These are phyloP conservation scores for Puccinia horiana DNA, from an alignment of 1,284 basidiomycete genomes.

Conservation along the genomic window DNA sequence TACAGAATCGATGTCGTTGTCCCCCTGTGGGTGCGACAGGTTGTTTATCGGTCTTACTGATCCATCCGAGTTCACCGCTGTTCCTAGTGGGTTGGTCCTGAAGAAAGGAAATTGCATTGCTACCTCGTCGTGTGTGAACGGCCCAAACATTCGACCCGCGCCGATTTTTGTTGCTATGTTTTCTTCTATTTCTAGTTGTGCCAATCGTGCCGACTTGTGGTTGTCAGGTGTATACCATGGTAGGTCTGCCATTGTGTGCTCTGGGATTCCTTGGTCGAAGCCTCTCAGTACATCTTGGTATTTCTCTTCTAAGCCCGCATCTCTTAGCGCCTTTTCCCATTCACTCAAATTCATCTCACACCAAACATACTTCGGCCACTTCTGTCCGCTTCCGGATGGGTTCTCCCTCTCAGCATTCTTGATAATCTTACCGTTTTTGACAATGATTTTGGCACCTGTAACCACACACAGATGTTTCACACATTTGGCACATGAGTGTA, in stretches of 20 bases:
- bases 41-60: not conserved
- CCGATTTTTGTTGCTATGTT: not conserved
- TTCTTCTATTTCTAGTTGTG: not conserved
- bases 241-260: not conserved
- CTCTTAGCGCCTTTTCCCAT: not conserved
- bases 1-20: not conserved
- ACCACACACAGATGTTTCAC: too few species aligned
- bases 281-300: not conserved
- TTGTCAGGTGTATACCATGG: not conserved
- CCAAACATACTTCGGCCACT: not conserved
- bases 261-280: slow-evolving; percentile 18
- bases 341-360: slow-evolving; percentile 6
- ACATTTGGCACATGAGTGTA: too few species aligned
- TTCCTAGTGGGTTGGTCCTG: not conserved
- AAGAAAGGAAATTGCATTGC: not conserved
- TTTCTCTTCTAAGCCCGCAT: not conserved
- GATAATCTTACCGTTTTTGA: too few species aligned
- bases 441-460: too few species aligned
- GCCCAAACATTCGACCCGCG: not conserved
- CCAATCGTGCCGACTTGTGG: not conserved
- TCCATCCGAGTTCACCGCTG: not conserved
- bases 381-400: too few species aligned
- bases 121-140: not conserved
- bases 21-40: not conserved
- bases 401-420: too few species aligned